phyloP scores from a whole-genome alignment of 2,329 filamentous ascomycete species.

The Colletotrichum cuscutae region DNA sequence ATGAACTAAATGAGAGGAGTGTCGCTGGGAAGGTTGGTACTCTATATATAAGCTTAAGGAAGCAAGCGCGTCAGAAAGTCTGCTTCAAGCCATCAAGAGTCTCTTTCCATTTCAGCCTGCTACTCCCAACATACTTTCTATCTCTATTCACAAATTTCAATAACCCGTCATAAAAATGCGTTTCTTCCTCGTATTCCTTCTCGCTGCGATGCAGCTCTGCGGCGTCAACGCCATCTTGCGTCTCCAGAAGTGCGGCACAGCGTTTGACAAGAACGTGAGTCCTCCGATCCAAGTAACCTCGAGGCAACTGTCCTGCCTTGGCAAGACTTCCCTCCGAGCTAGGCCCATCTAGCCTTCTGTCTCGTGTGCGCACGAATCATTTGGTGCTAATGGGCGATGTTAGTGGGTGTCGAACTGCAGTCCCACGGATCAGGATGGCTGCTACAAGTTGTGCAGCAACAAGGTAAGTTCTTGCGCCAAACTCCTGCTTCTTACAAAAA shows the following conservation, averaged over 20 bases:
- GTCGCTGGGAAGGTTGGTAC: too few species aligned
- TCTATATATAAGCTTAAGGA: neutral
- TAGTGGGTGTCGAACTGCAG: conserved; percentile 9
- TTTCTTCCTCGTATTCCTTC: neutral
- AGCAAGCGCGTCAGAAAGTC: neutral
- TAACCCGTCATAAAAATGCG: neutral
- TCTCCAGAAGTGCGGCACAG: neutral
- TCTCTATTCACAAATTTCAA: neutral
- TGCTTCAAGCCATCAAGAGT: neutral
- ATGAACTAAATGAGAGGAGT: too few species aligned
- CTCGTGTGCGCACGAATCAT: neutral
- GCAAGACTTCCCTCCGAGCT: accelerated
- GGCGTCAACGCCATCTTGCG: neutral
- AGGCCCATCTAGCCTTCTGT: neutral
- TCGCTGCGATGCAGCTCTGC: conserved; percentile 3
- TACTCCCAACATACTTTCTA: too few species aligned
- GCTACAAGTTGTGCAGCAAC: neutral
- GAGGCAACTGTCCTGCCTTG: neutral
- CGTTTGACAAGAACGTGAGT: neutral
- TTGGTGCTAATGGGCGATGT: neutral
- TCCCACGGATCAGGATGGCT: neutral
- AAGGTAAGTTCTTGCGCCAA: neutral
- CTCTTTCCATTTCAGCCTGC: too few species aligned
- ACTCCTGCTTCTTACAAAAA: neutral
- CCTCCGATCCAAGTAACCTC: neutral